Conservation (phyloP, 1,139 yeast genomes). For the Pichia norvegensis region DNA sequence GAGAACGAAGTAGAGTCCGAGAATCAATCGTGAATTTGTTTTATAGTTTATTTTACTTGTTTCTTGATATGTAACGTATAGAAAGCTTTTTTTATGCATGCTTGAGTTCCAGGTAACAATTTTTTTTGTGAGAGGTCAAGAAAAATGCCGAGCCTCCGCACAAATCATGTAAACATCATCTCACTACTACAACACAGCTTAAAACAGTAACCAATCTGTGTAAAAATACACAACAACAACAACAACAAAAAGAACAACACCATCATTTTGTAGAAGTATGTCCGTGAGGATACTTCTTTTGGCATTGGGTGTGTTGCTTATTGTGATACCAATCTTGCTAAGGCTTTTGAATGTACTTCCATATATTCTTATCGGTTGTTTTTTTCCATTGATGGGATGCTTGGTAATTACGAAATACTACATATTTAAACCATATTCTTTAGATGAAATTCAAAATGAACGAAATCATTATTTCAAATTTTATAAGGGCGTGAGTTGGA, state of each 20-base stretch:
- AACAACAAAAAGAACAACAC: too few relatives aligned
- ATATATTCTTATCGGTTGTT: conserved; percentile 5
- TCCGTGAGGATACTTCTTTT: not conserved
- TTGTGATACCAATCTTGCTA: conserved; percentile 4
- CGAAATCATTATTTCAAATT: conserved; percentile 3
- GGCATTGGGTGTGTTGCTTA: not conserved
- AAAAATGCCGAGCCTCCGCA: too few relatives aligned
- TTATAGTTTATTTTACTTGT: not conserved
- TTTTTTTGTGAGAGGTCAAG: too few relatives aligned
- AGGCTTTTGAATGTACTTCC: conserved; percentile 5
- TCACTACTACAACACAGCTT: too few relatives aligned
- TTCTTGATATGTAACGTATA: too few relatives aligned
- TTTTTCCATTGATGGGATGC: conserved; percentile 1
- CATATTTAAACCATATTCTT: not conserved
- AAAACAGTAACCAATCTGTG: too few relatives aligned
- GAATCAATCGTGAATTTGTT: not conserved
- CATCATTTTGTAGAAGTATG: not conserved
- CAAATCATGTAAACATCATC: too few relatives aligned
- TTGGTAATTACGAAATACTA: not conserved
- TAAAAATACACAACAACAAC: too few relatives aligned
- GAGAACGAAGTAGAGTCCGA: conserved; percentile 5
- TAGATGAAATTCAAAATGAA: not conserved
- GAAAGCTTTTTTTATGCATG: too few relatives aligned
- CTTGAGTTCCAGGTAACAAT: too few relatives aligned
- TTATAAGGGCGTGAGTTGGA: conserved; percentile 3